These are phyloP conservation scores for Trametes maxima DNA, from an alignment of 768 basidiomycete genomes.

Conservation along the genomic window DNA sequence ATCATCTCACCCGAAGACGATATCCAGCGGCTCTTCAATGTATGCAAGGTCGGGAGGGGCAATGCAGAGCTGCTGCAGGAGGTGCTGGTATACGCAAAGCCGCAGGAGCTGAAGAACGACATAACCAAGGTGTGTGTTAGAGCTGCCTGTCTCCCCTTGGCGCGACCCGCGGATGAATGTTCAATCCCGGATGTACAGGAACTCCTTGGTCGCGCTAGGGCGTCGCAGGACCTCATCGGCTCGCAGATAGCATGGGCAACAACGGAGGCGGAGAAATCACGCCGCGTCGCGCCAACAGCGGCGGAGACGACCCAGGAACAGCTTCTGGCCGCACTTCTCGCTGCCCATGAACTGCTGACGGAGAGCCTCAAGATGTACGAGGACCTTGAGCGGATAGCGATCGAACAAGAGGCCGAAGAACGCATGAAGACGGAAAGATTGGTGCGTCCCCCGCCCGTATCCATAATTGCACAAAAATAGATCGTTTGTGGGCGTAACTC, in stretches of 20 bases:
- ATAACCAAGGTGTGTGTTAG: constrained; percentile 32
- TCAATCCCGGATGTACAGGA: constrained; percentile 52
- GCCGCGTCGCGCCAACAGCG: constrained; percentile 28
- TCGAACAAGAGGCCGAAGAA: constrained; percentile 47
- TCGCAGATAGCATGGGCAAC: constrained; percentile 94
- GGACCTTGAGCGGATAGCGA: constrained; percentile 65
- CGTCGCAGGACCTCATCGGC: constrained; percentile 80
- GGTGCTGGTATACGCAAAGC: constrained; percentile 66
- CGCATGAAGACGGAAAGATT: constrained; percentile 24
- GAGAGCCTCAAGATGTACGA: constrained; percentile 74
- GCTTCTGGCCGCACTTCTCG: constrained; percentile 70
- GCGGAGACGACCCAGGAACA: constrained; percentile 64
- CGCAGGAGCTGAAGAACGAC: constrained; percentile 59
- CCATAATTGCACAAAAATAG: not conserved
- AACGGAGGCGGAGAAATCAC: constrained; percentile 73
- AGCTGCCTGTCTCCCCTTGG: not conserved
- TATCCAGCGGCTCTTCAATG: constrained; percentile 75
- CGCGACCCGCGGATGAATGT: not conserved
- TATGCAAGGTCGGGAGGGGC: constrained; percentile 79
- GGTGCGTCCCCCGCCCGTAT: constrained; percentile 5
- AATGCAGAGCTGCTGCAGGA: constrained; percentile 77
- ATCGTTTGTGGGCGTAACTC: not conserved
- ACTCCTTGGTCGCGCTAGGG: constrained; percentile 73
- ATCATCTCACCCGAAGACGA: constrained; percentile 62
- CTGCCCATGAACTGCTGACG: constrained; percentile 68